Evolutionary conservation across 371 early-diverging fungal genomes (phyloP), one percentile per base, ranked within the genome.

Genomic region (Zopfochytrium polystomum): DNA sequence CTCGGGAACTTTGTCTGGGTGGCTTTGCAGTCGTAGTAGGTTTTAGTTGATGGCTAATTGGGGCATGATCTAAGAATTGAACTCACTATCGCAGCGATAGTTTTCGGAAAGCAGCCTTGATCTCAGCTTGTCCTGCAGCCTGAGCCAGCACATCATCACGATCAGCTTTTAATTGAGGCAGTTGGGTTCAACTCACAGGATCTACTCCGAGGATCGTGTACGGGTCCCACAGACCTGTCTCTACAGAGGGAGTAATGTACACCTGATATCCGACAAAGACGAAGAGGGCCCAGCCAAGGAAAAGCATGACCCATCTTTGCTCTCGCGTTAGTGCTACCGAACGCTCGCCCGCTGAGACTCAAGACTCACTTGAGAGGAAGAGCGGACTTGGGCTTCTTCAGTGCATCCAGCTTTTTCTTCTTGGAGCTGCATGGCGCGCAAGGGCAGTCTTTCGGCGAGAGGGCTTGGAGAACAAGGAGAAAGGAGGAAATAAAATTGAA

Each of bases 121-220:
- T 29, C 30, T 1, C 1, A 4, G 2, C 27, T 63, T 4, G 25
- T 60, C 6, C 3, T 30, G 31, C 42, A 33, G 49, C 2, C 23
- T 65, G 45, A 65, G 30, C 4, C 13, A n/a, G 43, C 25, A 62
- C 46, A 6, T 4, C 51, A 38, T 62, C 61, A 44, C 4, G 5
- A 58, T 23, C 31, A 62, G 23, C 18, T 11, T 46, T 43, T 0
- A 47, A 3, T 9, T n/a, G 31, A 46, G 46, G 26, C 20, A 49
- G 11, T 18, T n/a, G n/a, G n/a, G n/a, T 35, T 11, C 25, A 54
- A 33, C 59, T 32, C 77, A 88, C 89, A 71, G 86, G 84, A 38
- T 78, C 71, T 43, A 96, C 74, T 31, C 90, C 91, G 42, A 97
- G 80, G 58, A 97, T 86, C 66, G 87, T 80, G 75, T 89, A 97